Conservation (phyloP, 805 yeast genomes). For the Martiniozyma abietophila region DNA sequence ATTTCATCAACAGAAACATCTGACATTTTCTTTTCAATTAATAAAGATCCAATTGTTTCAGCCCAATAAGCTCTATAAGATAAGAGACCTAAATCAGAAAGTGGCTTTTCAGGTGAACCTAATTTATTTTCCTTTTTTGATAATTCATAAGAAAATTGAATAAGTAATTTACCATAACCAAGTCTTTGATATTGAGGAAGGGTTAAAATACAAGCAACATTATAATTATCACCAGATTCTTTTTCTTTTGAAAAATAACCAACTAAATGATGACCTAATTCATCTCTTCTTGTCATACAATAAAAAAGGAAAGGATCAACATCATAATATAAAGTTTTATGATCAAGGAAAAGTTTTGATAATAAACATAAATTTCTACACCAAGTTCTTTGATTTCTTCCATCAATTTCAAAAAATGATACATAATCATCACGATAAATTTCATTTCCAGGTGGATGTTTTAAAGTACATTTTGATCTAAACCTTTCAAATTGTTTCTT, state of each 20-base stretch:
- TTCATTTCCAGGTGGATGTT: conserved; percentile 98
- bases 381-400: conserved; percentile 93
- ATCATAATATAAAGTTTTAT: conserved; percentile 92
- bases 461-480: conserved; percentile 75
- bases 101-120: conserved; percentile 97
- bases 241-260: conserved; percentile 97
- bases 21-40: conserved; percentile 48
- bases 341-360: conserved; percentile 88
- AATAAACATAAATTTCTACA: conserved; percentile 88
- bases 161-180: conserved; percentile 87
- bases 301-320: conserved; percentile 96
- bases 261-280: conserved; percentile 87
- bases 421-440: conserved; percentile 88
- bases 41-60: conserved; percentile 66
- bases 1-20: conserved; percentile 79
- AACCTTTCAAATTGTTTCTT: conserved; percentile 87
- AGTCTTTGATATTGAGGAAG: conserved; percentile 93
- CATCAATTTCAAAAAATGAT: conserved; percentile 95
- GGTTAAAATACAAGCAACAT: conserved; percentile 94
- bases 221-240: conserved; percentile 90
- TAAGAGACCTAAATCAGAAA: conserved; percentile 86
- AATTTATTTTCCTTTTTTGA: conserved; percentile 81
- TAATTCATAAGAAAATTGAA: conserved; percentile 88
- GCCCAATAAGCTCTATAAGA: conserved; percentile 97
- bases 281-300: conserved; percentile 88